Evolutionary conservation across 106 monocot species (phyloP).

Genomic region (Phalaenopsis equestris): DNA sequence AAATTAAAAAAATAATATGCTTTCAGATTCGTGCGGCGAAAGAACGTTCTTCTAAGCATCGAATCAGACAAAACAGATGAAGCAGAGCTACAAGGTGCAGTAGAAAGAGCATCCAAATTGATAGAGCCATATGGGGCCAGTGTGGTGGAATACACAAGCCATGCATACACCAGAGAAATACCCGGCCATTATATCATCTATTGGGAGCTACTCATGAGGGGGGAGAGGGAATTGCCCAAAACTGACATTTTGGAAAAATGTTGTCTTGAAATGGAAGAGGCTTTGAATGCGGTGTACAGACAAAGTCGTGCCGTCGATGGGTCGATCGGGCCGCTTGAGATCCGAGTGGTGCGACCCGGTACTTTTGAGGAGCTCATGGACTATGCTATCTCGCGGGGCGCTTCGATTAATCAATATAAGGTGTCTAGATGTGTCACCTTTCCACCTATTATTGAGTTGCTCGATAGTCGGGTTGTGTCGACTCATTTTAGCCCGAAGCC

Average conservation of each 20-base stretch:
- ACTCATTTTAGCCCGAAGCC: constrained; percentile 8
- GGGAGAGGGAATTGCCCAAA: not conserved
- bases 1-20: not conserved
- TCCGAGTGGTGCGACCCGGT: constrained; percentile 61
- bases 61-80: constrained; percentile 60
- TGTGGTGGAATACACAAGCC: constrained; percentile 28
- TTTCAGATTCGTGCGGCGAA: constrained; percentile 35
- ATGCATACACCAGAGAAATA: constrained; percentile 10
- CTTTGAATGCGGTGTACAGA: constrained; percentile 67
- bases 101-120: constrained; percentile 34
- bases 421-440: constrained; percentile 62
- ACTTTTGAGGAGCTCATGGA: constrained; percentile 94
- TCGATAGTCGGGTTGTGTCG: constrained; percentile 6
- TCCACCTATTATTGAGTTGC: constrained; percentile 3
- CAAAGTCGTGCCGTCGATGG: constrained; percentile 52
- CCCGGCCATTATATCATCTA: constrained; percentile 27
- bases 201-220: constrained; percentile 17
- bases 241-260: constrained; percentile 42
- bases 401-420: constrained; percentile 95
- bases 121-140: constrained; percentile 12
- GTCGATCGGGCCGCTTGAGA: constrained; percentile 82
- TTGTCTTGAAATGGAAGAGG: constrained; percentile 71
- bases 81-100: constrained; percentile 46
- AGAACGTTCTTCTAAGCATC: constrained; percentile 51
- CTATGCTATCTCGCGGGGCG: constrained; percentile 69